A percentile compares a stretch with the other conserved stretches of the same genome.
Evolutionary conservation across 805 yeast genomes (phyloP).

Genomic region (Dipodascus albidus): DNA sequence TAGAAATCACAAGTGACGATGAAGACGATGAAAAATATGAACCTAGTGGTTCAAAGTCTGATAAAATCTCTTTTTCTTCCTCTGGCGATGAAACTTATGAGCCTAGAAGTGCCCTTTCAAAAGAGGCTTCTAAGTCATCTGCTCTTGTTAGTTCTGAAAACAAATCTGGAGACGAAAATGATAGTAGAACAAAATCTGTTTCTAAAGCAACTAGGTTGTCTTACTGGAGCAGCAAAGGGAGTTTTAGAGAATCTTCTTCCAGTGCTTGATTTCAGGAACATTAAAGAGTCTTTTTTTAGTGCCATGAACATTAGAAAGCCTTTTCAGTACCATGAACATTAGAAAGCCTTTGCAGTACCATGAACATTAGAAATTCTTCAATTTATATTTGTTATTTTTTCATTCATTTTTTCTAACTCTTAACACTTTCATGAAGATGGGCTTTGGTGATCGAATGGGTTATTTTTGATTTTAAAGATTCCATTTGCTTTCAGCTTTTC

Average conservation of each 20-base stretch:
- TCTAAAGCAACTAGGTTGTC: background rate
- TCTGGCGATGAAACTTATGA: background rate
- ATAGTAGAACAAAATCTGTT: background rate
- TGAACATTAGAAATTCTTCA: background rate
- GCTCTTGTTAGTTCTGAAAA: background rate
- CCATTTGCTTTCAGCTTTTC: conserved; percentile 31
- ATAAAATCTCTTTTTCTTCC: background rate
- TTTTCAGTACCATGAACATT: too few species aligned
- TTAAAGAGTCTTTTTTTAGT: too few species aligned
- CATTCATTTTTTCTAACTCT: too few species aligned
- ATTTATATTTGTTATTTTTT: background rate
- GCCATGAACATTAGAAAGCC: too few species aligned
- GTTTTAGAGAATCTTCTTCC: too few species aligned
- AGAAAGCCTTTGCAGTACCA: background rate
- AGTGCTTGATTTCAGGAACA: too few species aligned
- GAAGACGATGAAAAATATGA: background rate
- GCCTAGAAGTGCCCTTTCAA: too few species aligned
- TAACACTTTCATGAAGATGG: background rate
- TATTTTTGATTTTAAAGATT: conserved; percentile 26
- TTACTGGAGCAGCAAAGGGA: background rate
- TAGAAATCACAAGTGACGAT: background rate
- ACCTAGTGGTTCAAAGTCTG: background rate
- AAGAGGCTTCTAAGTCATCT: background rate
- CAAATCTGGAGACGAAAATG: background rate
- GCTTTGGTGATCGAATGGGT: conserved; percentile 23